Base-by-base conservation (phyloP, 306 rosid species). In the Carpinus viminea region DNA sequence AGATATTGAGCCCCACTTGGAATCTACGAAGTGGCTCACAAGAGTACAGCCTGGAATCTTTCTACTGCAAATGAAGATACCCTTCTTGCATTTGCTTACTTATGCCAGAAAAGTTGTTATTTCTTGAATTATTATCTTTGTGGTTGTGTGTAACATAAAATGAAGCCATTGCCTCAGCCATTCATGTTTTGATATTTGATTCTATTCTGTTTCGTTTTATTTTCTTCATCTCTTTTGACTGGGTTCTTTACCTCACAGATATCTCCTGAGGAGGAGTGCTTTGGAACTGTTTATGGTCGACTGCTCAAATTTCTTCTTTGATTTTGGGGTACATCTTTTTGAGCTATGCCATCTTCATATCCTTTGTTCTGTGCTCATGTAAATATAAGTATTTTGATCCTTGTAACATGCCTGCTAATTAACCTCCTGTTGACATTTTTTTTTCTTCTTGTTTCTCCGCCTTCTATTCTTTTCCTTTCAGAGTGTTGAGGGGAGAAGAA, bases 221-320 rank as follows among this genome's bases (percentile, higher is more conserved):
- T 70, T 18, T 76, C 65, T 68, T 76, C 15, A 31, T 80, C 79
- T 69, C 76, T 72, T 3, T 54, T 75, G 74, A 61, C 51, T 57
- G 13, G 52, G 36, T 26, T 71, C 6, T 76, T 76, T 60, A 59
- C 57, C 34, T 52, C 61, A 17, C 89, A 95, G 99, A 82, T 95
- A 93, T 89, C 96, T 95, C 70, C 91, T 95, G 53, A 87, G 98
- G 89, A 90, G 98, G 90, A 93, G 98, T 89, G 97, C 99, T 70
- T 82, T 95, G 73, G 99, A 95, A 88, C 88, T 95, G 79, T 93
- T 95, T 85, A 87, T 90, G 99, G 89, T 93, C 82, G 98, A 95
- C 76, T 90, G 96, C 61, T 91, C 98, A 38, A 95, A 91, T 86
- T 91, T 84, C 88, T 95, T 95, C 91, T 95, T 95, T 90, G 98